A percentile compares a stretch with the other conserved stretches of the same genome.
Conservation (phyloP, 257 asterid genomes). For the Osmanthus fragrans region DNA sequence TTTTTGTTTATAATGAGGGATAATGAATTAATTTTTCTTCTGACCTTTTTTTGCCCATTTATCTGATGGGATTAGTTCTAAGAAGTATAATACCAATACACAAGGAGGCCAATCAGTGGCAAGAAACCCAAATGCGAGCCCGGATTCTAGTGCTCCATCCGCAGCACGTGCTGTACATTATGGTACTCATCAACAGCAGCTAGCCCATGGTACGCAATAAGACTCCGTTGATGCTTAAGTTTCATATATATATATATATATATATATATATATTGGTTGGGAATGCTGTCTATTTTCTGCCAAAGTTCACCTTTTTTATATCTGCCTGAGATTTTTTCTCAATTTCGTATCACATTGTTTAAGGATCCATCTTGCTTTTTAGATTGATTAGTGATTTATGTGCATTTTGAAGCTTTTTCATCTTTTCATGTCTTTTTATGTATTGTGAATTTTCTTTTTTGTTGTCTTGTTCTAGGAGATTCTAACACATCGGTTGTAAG, state of each 20-base stretch:
- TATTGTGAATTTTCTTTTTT: not conserved
- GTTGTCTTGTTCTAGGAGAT: conserved; percentile 32
- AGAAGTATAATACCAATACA: not conserved
- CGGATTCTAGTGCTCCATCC: not conserved
- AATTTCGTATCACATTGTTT: not conserved
- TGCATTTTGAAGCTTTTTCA: not conserved
- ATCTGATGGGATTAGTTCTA: not conserved
- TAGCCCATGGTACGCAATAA: conserved; percentile 26
- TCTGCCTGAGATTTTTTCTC: not conserved
- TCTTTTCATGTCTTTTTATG: not conserved
- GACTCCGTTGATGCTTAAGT: not conserved
- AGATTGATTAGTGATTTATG: not conserved
- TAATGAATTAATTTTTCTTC: not conserved
- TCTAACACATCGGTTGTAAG: conserved; percentile 38
- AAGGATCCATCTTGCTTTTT: not conserved
- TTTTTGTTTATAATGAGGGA: not conserved
- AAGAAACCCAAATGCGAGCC: not conserved
- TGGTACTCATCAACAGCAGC: conserved; percentile 24
- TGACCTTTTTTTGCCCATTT: not conserved
- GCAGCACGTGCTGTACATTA: not conserved
- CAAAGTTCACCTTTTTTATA: not conserved
- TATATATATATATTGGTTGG: not conserved
- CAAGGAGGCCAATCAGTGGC: not conserved
- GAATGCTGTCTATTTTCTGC: not conserved
- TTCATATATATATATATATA: not conserved